Percentiles rank a stretch among this genome's conserved stretches.
Conservation (phyloP, 2,329 filamentous ascomycete species). For the Myrmaecium sp. region DNA sequence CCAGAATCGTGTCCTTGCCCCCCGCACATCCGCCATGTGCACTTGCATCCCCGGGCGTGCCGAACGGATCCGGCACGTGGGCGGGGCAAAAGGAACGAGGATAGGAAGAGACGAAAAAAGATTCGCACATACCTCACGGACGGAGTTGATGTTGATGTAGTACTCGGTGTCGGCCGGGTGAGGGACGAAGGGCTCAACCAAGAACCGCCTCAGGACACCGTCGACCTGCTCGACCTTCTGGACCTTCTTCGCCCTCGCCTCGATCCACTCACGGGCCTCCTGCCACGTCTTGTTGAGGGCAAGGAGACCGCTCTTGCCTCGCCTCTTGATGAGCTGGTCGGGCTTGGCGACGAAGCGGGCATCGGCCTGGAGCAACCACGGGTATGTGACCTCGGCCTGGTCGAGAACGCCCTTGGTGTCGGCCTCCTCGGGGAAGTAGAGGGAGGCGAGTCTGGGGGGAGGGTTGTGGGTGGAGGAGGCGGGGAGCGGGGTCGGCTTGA, state of each 20-base stretch:
- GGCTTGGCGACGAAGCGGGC: conserved; percentile 97
- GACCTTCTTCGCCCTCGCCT: conserved; percentile 75
- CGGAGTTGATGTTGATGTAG: conserved; percentile 99
- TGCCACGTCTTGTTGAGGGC: conserved; percentile 95
- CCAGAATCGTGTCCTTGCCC: too few relatives aligned
- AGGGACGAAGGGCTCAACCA: conserved; percentile 96
- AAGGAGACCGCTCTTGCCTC: conserved; percentile 95
- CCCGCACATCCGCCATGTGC: too few relatives aligned
- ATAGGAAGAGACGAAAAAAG: conserved; percentile 6
- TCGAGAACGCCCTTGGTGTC: conserved; percentile 71
- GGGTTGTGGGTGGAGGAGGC: conserved; percentile 76
- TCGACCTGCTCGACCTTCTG: conserved; percentile 86
- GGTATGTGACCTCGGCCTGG: conserved; percentile 91
- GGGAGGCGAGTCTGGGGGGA: conserved; percentile 72
- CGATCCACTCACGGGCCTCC: conserved; percentile 87
- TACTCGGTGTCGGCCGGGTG: conserved; percentile 93
- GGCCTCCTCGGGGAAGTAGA: conserved; percentile 83
- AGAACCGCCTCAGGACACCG: conserved; percentile 81
- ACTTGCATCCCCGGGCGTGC: too few relatives aligned
- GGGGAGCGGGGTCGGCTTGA: conserved; percentile 94
- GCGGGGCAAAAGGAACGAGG: conserved; percentile 7
- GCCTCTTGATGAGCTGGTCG: conserved; percentile 98
- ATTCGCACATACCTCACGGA: conserved; percentile 73
- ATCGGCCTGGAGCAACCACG: conserved; percentile 71
- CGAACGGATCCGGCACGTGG: too few relatives aligned